Conservation (phyloP, 2,329 filamentous ascomycete genomes). For the Xylariales sp. region DNA sequence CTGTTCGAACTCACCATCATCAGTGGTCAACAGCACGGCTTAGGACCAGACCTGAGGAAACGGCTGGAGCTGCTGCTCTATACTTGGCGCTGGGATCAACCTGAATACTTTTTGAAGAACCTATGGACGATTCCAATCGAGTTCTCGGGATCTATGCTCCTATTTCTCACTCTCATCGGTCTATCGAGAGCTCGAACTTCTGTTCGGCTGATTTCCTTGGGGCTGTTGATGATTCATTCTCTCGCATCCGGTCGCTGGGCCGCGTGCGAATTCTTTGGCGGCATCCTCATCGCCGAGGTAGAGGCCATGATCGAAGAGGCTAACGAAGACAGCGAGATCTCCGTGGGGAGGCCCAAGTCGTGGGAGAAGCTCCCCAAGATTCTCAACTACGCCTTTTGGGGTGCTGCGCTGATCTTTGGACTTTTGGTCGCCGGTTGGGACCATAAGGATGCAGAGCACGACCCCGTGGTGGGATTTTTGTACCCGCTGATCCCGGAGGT, state of each 20-base stretch:
- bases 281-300: constrained; percentile 40
- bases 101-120: constrained; percentile 35
- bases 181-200: constrained; percentile 27
- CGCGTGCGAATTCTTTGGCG: constrained; percentile 40
- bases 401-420: too few relatives aligned
- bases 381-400: too few relatives aligned
- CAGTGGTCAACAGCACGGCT: constrained; percentile 12
- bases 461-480: constrained; percentile 15
- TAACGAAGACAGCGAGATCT: not conserved
- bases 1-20: constrained; percentile 16
- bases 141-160: constrained; percentile 38
- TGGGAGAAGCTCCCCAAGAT: not conserved
- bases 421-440: too few relatives aligned
- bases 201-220: constrained; percentile 24
- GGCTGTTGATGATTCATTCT: constrained; percentile 31
- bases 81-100: constrained; percentile 19
- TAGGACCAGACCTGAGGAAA: constrained; percentile 18
- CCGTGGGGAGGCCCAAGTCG: not conserved
- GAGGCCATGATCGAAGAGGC: constrained; percentile 28
- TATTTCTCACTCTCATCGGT: constrained; percentile 34
- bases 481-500: constrained; percentile 25
- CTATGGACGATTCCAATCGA: constrained; percentile 47
- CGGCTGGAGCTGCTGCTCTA: constrained; percentile 17
- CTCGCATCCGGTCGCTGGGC: constrained; percentile 35
- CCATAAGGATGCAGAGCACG: too few relatives aligned